Evolutionary conservation across 164 flowering plant species (phyloP).

Genomic region (Macadamia integrifolia): DNA sequence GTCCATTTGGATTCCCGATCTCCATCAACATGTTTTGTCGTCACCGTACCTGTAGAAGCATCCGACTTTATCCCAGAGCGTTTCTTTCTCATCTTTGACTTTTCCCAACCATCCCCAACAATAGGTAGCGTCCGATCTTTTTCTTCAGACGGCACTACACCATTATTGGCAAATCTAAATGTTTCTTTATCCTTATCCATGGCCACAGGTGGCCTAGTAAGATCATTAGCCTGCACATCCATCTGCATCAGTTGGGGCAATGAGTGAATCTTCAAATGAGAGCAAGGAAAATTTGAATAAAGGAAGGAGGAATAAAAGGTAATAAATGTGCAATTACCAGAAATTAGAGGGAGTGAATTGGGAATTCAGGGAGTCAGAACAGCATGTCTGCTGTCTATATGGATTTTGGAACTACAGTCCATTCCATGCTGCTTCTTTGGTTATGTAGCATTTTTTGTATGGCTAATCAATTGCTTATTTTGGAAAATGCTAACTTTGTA

Average conservation of each 20-base stretch:
- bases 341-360: no score
- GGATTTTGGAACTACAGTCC: no score
- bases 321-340: no score
- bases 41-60: conserved; percentile 29
- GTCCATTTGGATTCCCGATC: conserved; percentile 50
- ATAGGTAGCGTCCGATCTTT: conserved; percentile 48
- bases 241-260: conserved; percentile 27
- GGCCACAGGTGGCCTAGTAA: conserved; percentile 43
- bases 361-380: no score
- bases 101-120: conserved; percentile 79
- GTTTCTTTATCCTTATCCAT: conserved; percentile 57
- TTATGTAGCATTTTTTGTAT: no score
- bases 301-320: no score
- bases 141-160: conserved; percentile 36
- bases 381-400: no score
- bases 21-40: conserved; percentile 41
- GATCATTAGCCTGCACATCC: conserved; percentile 48
- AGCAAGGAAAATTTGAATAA: no score
- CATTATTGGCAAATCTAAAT: conserved; percentile 44
- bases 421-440: no score
- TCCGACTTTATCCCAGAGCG: conserved; percentile 76
- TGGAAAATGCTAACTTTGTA: no score
- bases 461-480: no score
- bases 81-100: conserved; percentile 78
- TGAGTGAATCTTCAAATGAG: no score